Evolutionary conservation across 2,329 filamentous ascomycete species (phyloP), one percentile per base, ranked within the genome.

Genomic region (Pseudopithomyces maydicus): DNA sequence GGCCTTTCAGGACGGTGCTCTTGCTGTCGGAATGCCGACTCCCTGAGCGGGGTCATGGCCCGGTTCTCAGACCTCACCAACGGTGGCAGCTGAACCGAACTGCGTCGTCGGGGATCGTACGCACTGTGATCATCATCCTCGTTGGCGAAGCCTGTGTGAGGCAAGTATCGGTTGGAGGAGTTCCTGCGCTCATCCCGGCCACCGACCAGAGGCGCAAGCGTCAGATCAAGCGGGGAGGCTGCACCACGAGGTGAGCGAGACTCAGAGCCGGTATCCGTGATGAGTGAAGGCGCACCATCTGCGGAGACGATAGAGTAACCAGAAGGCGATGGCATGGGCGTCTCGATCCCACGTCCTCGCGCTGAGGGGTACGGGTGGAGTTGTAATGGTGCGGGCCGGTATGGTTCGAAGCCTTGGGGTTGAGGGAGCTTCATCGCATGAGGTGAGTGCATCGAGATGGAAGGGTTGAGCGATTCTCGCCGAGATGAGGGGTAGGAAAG

Each of bases 221-320:
- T 72, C 33, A 80, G 75, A 60, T 82, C 79, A n/a, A 80, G 75
- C 15, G 76, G 77, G 3, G 79, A 81, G n/a, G 75, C 72, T 23
- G 76, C 76, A 53, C 77, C 74, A 50, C 77, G 75, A 20, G 80
- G 79, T 45, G 80, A 82, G 47, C 80, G 74, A 2, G 79, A 77
- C 58, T 79, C 75, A 23, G 79, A 81, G 19, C 79, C 80, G 47
- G 71, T 77, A 72, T 95, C 91, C 0, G 90, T 92, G 48, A 90
- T 81, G 60, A 91, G 81, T 1, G 89, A 90, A 6, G 88, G 88
- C 4, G 87, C 85, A 29, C 81, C 80, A 43, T 89, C 87, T 15
- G 83, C 78, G 2, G 88, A 90, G 38, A 84, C 81, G 52, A 88
- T 85, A 2, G 86, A 89, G 63, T 82, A 85, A 50, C 84, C 81